A percentile compares a stretch with the other conserved stretches of the same genome.
Conservation (phyloP, 2,329 filamentous ascomycete species). For the Plectosphaerella cucumerina region DNA sequence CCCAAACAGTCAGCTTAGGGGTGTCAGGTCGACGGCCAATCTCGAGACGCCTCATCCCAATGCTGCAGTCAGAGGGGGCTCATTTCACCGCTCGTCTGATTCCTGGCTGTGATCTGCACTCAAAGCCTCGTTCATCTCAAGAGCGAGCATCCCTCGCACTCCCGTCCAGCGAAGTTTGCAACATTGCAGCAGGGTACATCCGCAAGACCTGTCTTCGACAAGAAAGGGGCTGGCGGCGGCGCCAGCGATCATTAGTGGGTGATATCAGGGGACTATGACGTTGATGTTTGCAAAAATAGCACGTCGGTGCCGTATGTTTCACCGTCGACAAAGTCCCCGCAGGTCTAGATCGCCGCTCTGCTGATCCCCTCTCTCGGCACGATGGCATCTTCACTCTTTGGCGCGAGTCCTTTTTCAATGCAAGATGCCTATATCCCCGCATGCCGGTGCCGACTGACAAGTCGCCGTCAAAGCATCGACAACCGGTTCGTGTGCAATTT, state of each 20-base stretch:
- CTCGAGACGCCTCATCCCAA: no score
- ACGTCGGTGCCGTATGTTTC: not conserved
- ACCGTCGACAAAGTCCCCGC: not conserved
- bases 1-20: no score
- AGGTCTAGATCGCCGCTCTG: not conserved
- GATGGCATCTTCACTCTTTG: not conserved
- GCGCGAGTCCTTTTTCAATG: not conserved
- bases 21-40: no score
- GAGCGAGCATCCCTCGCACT: not conserved
- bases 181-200: not conserved
- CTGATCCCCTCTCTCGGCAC: not conserved
- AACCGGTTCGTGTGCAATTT: not conserved
- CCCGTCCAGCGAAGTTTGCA: not conserved
- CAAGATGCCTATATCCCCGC: not conserved
- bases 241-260: no score
- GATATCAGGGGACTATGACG: conserved; percentile 1
- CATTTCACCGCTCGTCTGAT: no score
- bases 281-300: conserved; percentile 2
- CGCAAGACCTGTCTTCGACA: not conserved
- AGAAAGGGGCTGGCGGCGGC: not conserved
- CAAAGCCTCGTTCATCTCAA: not conserved
- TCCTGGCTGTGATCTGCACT: not conserved
- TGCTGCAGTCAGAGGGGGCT: no score
- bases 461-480: not conserved
- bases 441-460: not conserved